Base-by-base conservation (phyloP, 2,329 filamentous ascomycete species). In the Phaeosphaeria sp. region DNA sequence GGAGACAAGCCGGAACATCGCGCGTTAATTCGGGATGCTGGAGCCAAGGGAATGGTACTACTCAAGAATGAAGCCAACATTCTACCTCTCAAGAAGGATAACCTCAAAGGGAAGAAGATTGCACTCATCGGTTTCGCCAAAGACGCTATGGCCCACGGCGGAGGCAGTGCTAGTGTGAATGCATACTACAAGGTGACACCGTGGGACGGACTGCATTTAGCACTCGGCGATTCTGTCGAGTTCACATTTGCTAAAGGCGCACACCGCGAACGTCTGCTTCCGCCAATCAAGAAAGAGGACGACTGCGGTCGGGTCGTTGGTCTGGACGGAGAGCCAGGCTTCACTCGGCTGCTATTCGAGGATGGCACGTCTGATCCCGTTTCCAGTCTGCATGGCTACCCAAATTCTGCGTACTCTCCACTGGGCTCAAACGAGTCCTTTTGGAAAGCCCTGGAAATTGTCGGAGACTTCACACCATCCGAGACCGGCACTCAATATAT, bases 71-170 rank as follows among this genome's bases (percentile, higher is more conserved):
- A 60, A 6, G 2, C 20, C 5, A 46, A 51, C 1, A 45, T 58
- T 6, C 39, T 64, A 15, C 61, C 56, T 9, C 24, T 56, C 3
- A 42, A 13, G 13, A 21, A 40, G n/a, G 44, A 18, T 22, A 6
- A n/a, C 17, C 18, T 44, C 7, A 20, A 21, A 44, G 42, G 42
- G 18, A 20, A 20, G 7, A 51, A 46, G 8, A 82, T 91, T 57
- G 88, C 87, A 4, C 86, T 91, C 8, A 89, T 91, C 18, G 53
- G 53, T 3, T 43, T 43, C 8, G 53, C 47, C 1, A 51, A 46
- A 15, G 36, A 43, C n/a, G 47, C 53, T 5, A 40, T 36, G 20
- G 48, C 22, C 15, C 36, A 33, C 15, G 53, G 53, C 13, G 53
- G 53, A n/a, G 47, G 53, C n/a, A 51, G 36, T 22, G 48, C 53